These are phyloP conservation scores for Backusella parvicylindrica DNA, from an alignment of 192 early-diverging fungal species.

Conservation along the genomic window DNA sequence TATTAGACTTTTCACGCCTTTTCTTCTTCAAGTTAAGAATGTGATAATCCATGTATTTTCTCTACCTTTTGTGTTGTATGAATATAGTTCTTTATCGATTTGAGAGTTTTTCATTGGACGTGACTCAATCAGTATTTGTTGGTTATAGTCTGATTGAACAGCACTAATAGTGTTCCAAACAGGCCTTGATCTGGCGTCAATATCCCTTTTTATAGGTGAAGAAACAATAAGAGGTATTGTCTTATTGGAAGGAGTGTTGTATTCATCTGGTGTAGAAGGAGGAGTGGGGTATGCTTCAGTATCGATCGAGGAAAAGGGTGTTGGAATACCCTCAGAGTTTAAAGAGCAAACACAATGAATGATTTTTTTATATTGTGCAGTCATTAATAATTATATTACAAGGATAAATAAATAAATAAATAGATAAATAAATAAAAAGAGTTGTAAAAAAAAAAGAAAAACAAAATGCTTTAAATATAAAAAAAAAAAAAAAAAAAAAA, in stretches of 20 bases:
- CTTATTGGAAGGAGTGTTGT: background rate
- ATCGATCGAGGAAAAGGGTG: background rate
- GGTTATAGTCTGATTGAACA: background rate
- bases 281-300: background rate
- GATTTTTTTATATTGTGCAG: background rate
- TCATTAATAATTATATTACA: background rate
- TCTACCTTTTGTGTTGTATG: background rate
- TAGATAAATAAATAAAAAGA: background rate
- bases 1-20: background rate
- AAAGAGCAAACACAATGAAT: background rate
- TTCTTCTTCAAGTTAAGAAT: background rate
- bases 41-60: background rate
- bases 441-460: background rate
- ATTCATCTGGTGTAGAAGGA: background rate
- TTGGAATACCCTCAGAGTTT: background rate
- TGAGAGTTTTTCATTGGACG: conserved; percentile 1
- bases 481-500: background rate
- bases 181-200: background rate
- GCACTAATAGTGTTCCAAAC: background rate
- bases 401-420: background rate
- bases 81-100: background rate
- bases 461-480: background rate
- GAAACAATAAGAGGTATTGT: background rate
- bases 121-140: background rate
- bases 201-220: background rate